phyloP scores from a whole-genome alignment of 2,329 filamentous ascomycete species.

The Diaporthe sp. region DNA sequence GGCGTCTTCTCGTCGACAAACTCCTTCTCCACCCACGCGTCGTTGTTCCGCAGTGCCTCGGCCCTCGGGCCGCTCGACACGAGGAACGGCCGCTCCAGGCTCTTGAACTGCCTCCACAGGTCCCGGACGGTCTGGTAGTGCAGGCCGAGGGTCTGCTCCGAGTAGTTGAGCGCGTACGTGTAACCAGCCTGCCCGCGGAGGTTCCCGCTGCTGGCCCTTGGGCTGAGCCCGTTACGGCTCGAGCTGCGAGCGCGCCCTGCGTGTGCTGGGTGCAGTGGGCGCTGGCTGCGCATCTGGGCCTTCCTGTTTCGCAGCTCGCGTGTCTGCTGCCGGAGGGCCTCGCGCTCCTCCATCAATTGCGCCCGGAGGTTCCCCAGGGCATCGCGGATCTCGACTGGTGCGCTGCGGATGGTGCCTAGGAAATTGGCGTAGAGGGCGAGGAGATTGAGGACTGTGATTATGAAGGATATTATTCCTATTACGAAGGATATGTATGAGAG shows the following conservation, averaged over 20 bases:
- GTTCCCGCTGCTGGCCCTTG: constrained; percentile 33
- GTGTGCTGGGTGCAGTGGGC: constrained; percentile 20
- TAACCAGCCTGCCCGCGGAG: background rate
- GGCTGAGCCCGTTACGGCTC: constrained; percentile 28
- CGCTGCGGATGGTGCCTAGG: constrained; percentile 40
- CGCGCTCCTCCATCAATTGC: constrained; percentile 42
- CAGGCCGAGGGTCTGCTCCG: constrained; percentile 43
- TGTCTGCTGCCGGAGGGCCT: constrained; percentile 43
- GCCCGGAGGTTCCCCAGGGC: constrained; percentile 41
- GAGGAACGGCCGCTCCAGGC: constrained; percentile 43
- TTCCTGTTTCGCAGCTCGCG: constrained; percentile 40
- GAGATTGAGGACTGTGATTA: constrained; percentile 42
- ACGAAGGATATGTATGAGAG: constrained; percentile 38
- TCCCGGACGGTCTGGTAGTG: constrained; percentile 43
- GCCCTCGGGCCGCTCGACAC: constrained; percentile 33
- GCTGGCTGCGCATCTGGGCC: constrained; percentile 4
- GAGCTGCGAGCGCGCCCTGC: constrained; percentile 21
- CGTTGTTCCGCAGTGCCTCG: constrained; percentile 38
- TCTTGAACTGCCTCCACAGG: constrained; percentile 43
- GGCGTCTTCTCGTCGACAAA: constrained; percentile 35
- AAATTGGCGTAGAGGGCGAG: constrained; percentile 42
- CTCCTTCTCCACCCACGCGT: constrained; percentile 39
- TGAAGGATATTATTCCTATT: constrained; percentile 38
- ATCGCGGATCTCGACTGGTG: constrained; percentile 42
- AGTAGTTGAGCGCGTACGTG: constrained; percentile 37